A percentile compares a stretch with the other conserved stretches of the same genome.
Evolutionary conservation across 257 asterid species (phyloP).

Genomic region (Hygrophila difformis): DNA sequence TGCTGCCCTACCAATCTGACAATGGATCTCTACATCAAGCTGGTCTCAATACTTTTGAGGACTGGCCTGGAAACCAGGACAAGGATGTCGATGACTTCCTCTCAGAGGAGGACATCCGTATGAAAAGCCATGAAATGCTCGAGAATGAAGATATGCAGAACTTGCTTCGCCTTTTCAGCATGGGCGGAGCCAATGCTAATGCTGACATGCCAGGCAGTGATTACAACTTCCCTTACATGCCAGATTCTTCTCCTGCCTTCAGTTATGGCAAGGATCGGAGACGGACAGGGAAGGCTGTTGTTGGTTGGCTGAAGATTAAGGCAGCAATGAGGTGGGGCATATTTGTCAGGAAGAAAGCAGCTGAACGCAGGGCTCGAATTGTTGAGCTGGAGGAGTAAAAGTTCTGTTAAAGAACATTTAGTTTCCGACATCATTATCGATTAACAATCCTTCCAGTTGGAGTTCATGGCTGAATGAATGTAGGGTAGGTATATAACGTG

Average conservation of each 20-base stretch:
- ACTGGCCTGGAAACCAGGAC: constrained; percentile 58
- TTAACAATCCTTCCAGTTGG: no score
- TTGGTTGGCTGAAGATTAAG: constrained; percentile 93
- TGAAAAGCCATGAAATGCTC: constrained; percentile 80
- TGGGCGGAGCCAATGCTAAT: constrained; percentile 59
- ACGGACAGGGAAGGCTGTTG: constrained; percentile 82
- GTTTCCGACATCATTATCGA: no score
- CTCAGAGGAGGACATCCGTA: constrained; percentile 86
- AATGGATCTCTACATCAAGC: constrained; percentile 39
- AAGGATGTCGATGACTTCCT: constrained; percentile 64
- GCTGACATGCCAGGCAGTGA: constrained; percentile 48
- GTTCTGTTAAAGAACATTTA: no score
- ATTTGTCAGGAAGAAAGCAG: constrained; percentile 91
- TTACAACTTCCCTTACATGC: constrained; percentile 48
- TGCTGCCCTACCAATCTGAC: constrained; percentile 37
- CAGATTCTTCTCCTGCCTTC: constrained; percentile 53
- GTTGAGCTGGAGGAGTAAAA: constrained; percentile 89
- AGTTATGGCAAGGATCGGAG: constrained; percentile 44
- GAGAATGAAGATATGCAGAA: constrained; percentile 96
- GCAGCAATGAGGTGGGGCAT: constrained; percentile 99
- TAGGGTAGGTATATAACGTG: no score
- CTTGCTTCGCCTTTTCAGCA: constrained; percentile 76
- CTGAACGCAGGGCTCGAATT: constrained; percentile 89
- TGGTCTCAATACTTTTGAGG: constrained; percentile 52
- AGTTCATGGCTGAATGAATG: no score